phyloP scores from a whole-genome alignment of 805 yeast species.

The Geotrichum ghanense region DNA sequence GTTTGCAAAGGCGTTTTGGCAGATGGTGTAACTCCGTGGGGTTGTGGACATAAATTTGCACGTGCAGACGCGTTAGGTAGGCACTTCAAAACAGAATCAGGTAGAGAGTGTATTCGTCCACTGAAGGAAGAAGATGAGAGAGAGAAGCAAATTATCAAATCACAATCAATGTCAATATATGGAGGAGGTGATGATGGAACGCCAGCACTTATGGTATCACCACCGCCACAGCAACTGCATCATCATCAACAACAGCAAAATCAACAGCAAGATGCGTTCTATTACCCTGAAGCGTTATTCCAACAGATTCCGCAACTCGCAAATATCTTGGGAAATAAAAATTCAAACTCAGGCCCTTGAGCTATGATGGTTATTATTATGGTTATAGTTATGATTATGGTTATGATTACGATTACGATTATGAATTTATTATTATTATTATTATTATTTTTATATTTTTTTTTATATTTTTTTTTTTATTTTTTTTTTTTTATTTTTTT shows the following conservation, averaged over 20 bases:
- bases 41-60: constrained; percentile 64
- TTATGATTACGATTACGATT: too few relatives aligned
- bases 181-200: not conserved
- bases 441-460: too few relatives aligned
- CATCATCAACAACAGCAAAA: too few relatives aligned
- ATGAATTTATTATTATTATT: too few relatives aligned
- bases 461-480: too few relatives aligned
- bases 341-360: not conserved
- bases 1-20: constrained; percentile 51
- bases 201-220: not conserved
- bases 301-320: not conserved
- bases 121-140: constrained; percentile 42
- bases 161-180: not conserved
- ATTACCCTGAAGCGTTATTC: not conserved
- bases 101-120: constrained; percentile 57
- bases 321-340: not conserved
- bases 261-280: not conserved
- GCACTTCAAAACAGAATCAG: constrained; percentile 67
- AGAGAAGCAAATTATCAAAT: not conserved
- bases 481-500: too few relatives aligned
- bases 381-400: too few relatives aligned
- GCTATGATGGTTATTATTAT: not conserved
- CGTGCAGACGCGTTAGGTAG: constrained; percentile 69
- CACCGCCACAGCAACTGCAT: not conserved
- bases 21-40: constrained; percentile 55